A percentile compares a stretch with the other conserved stretches of the same genome.
Conservation (phyloP, 768 basidiomycete species). For the Royoungia palumana region DNA sequence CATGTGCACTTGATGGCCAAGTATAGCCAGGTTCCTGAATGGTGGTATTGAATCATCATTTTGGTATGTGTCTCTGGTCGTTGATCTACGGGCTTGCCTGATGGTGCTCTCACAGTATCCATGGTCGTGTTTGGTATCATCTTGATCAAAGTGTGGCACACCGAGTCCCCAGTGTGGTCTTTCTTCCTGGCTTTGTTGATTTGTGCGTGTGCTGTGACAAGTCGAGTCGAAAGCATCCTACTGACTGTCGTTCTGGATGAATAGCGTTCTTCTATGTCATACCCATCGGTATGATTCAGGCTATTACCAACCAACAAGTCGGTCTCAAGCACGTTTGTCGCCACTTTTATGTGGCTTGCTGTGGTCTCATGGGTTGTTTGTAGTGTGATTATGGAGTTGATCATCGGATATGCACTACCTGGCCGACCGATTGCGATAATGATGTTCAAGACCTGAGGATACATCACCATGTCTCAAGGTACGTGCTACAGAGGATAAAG, state of each 20-base stretch:
- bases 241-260: background rate
- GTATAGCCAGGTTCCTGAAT: constrained; percentile 58
- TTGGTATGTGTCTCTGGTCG: constrained; percentile 15
- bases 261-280: constrained; percentile 60
- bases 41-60: constrained; percentile 49
- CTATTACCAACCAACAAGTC: constrained; percentile 79
- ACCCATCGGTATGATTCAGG: constrained; percentile 74
- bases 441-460: constrained; percentile 79
- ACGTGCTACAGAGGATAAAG: background rate
- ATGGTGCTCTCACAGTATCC: constrained; percentile 25
- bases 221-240: background rate
- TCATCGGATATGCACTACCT: constrained; percentile 53
- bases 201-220: constrained; percentile 21
- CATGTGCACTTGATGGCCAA: constrained; percentile 56
- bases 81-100: background rate
- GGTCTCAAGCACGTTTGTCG: constrained; percentile 39
- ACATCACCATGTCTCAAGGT: constrained; percentile 56
- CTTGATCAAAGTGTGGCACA: constrained; percentile 59
- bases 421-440: constrained; percentile 76
- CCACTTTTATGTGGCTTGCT: background rate
- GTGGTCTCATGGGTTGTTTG: constrained; percentile 2
- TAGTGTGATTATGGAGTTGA: constrained; percentile 56
- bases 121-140: constrained; percentile 60
- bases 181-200: constrained; percentile 35
- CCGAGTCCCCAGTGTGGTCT: constrained; percentile 43